Conservation (phyloP, 2,329 filamentous ascomycete genomes). For the Trichoderma oligosporum region DNA sequence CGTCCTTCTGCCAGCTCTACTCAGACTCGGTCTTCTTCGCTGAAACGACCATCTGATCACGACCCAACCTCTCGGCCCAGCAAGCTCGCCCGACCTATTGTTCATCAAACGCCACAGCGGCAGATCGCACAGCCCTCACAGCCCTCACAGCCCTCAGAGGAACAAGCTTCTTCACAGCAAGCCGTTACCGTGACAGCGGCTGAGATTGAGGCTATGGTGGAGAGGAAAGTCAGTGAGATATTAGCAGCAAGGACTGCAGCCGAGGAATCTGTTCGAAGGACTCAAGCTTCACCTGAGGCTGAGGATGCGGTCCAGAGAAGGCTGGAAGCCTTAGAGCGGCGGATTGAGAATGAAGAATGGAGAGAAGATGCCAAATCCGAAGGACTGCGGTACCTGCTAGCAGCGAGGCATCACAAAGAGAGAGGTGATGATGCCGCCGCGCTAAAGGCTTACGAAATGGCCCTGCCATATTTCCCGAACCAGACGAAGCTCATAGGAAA, state of each 20-base stretch:
- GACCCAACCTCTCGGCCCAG: slow-evolving; percentile 42
- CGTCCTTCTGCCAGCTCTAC: slow-evolving; percentile 36
- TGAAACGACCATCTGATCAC: slow-evolving; percentile 44
- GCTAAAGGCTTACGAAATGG: slow-evolving; percentile 80
- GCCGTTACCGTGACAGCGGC: slow-evolving; percentile 58
- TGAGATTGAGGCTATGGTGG: slow-evolving; percentile 85
- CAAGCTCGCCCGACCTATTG: slow-evolving; percentile 43
- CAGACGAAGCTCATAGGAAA: slow-evolving; percentile 74
- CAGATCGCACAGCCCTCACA: not conserved
- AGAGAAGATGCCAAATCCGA: slow-evolving; percentile 71
- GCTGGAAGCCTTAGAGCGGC: slow-evolving; percentile 77
- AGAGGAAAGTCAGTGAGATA: slow-evolving; percentile 86
- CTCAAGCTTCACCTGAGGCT: slow-evolving; percentile 47
- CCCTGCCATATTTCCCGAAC: slow-evolving; percentile 78
- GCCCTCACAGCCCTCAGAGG: not conserved
- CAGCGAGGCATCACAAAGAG: slow-evolving; percentile 86
- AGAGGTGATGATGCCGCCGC: slow-evolving; percentile 74
- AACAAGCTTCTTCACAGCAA: slow-evolving; percentile 27
- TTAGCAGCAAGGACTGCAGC: slow-evolving; percentile 66
- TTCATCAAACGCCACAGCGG: slow-evolving; percentile 21
- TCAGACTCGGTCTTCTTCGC: slow-evolving; percentile 32
- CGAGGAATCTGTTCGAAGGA: slow-evolving; percentile 33
- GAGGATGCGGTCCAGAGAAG: slow-evolving; percentile 76
- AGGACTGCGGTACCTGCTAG: slow-evolving; percentile 79
- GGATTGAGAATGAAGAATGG: slow-evolving; percentile 64